Evolutionary conservation across 305 asterid species (phyloP), one percentile per base, ranked within the genome.

Genomic region (Ilex paraguariensis): DNA sequence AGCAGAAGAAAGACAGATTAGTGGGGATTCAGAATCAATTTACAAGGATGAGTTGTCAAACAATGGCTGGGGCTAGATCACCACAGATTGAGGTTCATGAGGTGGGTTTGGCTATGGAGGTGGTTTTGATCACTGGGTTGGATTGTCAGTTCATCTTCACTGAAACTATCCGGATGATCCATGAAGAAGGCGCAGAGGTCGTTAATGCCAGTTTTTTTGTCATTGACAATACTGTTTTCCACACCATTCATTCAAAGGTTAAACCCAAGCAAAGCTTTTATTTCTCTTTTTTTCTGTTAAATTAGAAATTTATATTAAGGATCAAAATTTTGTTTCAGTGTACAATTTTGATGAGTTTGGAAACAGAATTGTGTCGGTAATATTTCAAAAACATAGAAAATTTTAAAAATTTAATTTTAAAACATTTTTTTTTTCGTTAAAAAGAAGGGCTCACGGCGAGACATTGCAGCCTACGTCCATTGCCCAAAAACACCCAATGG

Each of bases 211-310:
- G 57, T 58, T 85, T 75, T 54, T 70, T 75, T 48, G 60, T 54
- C 0, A 51, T 65, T 0, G 74, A 73, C 13, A 28, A 73, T 40
- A 57, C 77, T 14, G 57, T 84, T 11, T 83, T 78, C 64, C 97
- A 90, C 67, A 72, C 85, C 36, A 75, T 90, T 45, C 97, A 83
- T 69, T 75, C 83, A 32, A 66, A 82, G 95, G 96, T 84, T 8
- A 0, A 7, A 60, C 13, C 52, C 13, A 46, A 46, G 4, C n/a
- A 46, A 5, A 5, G 11, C n/a, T 46, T 13, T 10, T 46, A 3
- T 46, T 46, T 10, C 10, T 46, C 10, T 46, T 0, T 46, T 10
- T 10, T 12, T 11, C 2, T 10, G 1, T 10, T 10, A 46, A 46
- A 46, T 11, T 11, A 4, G 52, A 4, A 10, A 0, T 46, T 46